These are phyloP conservation scores for Ilex aquifolium DNA, from an alignment of 257 asterid genomes.

Conservation along the genomic window DNA sequence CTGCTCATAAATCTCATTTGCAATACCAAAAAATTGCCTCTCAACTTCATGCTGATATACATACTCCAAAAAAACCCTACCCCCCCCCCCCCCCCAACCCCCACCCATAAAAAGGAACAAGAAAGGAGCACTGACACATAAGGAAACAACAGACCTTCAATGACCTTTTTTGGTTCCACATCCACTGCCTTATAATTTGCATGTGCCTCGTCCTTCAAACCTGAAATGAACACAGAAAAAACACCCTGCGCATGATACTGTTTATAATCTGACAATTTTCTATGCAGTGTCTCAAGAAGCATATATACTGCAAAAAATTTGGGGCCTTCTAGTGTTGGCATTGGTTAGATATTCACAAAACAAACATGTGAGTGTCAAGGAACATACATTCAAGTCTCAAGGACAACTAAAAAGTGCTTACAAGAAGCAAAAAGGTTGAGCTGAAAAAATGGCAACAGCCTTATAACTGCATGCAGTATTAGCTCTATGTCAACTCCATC, in stretches of 20 bases:
- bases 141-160: conserved; percentile 28
- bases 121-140: not conserved
- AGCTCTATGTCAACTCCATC: not conserved
- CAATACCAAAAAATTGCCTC: not conserved
- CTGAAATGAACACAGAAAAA: conserved; percentile 13
- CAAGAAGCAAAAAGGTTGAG: not conserved
- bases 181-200: conserved; percentile 18
- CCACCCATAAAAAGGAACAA: not conserved
- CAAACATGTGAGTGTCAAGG: too few species aligned
- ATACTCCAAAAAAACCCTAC: too few species aligned
- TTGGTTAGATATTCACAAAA: too few species aligned
- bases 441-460: not conserved
- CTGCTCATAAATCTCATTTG: not conserved
- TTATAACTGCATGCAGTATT: not conserved
- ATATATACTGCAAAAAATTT: not conserved
- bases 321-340: not conserved
- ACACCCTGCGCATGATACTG: not conserved
- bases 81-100: too few species aligned
- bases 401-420: not conserved
- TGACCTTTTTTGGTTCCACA: conserved; percentile 22
- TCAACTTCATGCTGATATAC: not conserved
- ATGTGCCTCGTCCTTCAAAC: conserved; percentile 14
- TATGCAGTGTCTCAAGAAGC: not conserved
- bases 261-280: too few species aligned
- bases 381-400: too few species aligned